These are phyloP conservation scores for Bacidia gigantensis DNA, from an alignment of 495 filamentous ascomycete genomes.

Conservation along the genomic window DNA sequence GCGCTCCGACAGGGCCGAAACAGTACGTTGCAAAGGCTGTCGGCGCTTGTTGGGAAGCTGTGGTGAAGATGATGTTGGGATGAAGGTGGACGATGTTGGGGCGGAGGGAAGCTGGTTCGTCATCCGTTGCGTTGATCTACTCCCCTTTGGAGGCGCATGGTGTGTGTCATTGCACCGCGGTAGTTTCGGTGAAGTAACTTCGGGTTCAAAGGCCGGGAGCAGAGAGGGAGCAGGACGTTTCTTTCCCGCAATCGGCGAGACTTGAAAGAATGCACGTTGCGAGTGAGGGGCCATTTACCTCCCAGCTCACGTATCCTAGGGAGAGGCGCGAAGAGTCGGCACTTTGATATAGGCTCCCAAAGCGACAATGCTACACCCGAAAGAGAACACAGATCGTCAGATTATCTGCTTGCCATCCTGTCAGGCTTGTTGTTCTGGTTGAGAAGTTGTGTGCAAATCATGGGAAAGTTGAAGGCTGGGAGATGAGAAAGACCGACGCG, in stretches of 20 bases:
- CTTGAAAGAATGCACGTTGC: conserved; percentile 5
- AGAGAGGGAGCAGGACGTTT: conserved; percentile 72
- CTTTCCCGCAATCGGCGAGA: conserved; percentile 43
- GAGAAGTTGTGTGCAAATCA: neutral
- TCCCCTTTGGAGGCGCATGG: conserved; percentile 35
- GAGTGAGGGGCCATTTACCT: conserved; percentile 13
- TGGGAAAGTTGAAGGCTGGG: neutral
- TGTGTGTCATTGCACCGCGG: conserved; percentile 59
- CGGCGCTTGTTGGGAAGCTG: conserved; percentile 35
- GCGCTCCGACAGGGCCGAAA: conserved; percentile 67
- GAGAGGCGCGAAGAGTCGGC: neutral
- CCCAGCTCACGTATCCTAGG: too few species aligned
- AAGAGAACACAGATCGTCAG: neutral
- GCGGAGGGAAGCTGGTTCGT: conserved; percentile 78
- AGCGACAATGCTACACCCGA: neutral
- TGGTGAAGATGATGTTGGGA: conserved; percentile 79
- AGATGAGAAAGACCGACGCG: neutral
- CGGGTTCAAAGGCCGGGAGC: conserved; percentile 85
- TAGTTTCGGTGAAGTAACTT: conserved; percentile 73
- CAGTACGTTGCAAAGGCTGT: conserved; percentile 41
- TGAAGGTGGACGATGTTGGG: conserved; percentile 83
- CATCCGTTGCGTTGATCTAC: conserved; percentile 20
- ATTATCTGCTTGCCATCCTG: neutral
- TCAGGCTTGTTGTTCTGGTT: neutral
- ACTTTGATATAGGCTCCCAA: neutral